Percentiles rank a stretch among this genome's conserved stretches.
phyloP scores from a whole-genome alignment of 2,329 filamentous ascomycete species.

The Penicillium sp. region DNA sequence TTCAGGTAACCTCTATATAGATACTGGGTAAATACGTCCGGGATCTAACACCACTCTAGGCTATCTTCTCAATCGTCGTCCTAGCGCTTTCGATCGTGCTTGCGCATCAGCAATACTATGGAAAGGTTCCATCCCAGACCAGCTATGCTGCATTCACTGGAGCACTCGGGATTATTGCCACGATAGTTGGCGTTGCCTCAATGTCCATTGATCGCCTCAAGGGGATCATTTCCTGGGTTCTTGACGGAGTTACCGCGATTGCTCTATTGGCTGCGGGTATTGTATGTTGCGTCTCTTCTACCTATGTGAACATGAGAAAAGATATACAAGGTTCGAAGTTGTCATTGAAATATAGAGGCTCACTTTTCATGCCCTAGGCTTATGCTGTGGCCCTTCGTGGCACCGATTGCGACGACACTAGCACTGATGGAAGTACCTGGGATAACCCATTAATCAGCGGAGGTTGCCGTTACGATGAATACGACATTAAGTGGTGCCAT shows the following conservation, averaged over 20 bases:
- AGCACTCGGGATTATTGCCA: slow-evolving; percentile 22
- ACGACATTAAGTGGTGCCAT: slow-evolving; percentile 1
- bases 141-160: slow-evolving; percentile 29
- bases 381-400: slow-evolving; percentile 26
- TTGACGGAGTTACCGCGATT: slow-evolving; percentile 25
- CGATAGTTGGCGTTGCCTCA: slow-evolving; percentile 20
- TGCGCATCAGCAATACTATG: slow-evolving; percentile 21
- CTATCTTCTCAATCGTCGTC: slow-evolving; percentile 25
- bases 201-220: slow-evolving; percentile 16
- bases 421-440: slow-evolving; percentile 4
- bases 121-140: slow-evolving; percentile 22
- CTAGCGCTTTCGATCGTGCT: slow-evolving; percentile 28
- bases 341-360: not conserved
- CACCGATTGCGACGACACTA: slow-evolving; percentile 14
- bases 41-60: slow-evolving; percentile 15
- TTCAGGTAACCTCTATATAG: not conserved
- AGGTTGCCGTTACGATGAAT: slow-evolving; percentile 15
- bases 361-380: slow-evolving; percentile 9
- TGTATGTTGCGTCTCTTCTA: slow-evolving; percentile 17
- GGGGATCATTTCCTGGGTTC: slow-evolving; percentile 20
- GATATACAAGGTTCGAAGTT: not conserved
- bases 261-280: slow-evolving; percentile 28
- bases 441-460: slow-evolving; percentile 25
- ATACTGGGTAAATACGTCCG: too few relatives aligned
- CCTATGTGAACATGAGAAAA: not conserved